phyloP scores from a whole-genome alignment of 106 monocot species.

The Chionographis japonica region DNA sequence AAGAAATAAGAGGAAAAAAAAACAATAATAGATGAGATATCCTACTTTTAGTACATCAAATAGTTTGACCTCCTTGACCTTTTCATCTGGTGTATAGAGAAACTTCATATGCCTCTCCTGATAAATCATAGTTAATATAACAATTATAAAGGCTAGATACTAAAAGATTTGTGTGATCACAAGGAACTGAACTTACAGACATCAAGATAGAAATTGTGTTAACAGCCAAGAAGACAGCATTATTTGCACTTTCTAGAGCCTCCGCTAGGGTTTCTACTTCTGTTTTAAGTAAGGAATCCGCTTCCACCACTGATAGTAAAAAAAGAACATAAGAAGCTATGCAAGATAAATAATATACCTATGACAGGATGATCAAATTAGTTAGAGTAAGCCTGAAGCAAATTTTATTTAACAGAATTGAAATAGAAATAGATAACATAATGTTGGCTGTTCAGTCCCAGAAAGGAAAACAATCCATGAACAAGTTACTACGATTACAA shows the following conservation, averaged over 20 bases:
- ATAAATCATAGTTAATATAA: constrained; percentile 4
- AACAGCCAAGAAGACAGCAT: constrained; percentile 73
- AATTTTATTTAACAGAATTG: too few relatives aligned
- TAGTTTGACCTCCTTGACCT: constrained; percentile 48
- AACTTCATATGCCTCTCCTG: constrained; percentile 54
- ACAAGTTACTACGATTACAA: too few relatives aligned
- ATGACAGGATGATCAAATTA: too few relatives aligned
- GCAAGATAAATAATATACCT: not conserved
- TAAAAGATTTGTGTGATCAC: not conserved
- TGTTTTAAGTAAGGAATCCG: constrained; percentile 68
- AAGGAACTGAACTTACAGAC: constrained; percentile 51
- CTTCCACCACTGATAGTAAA: constrained; percentile 61
- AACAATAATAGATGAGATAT: not conserved
- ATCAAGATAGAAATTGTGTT: constrained; percentile 50
- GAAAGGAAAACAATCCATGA: too few relatives aligned
- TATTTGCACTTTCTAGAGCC: constrained; percentile 83
- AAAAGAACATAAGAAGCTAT: not conserved
- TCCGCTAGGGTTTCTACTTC: constrained; percentile 79
- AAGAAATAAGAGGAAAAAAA: too few relatives aligned
- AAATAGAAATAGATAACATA: too few relatives aligned
- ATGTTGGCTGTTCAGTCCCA: too few relatives aligned
- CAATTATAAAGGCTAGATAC: constrained; percentile 2
- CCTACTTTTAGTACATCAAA: constrained; percentile 51
- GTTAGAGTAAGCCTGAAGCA: too few relatives aligned
- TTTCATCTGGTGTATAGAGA: constrained; percentile 40